Evolutionary conservation across 495 filamentous ascomycete species (phyloP).

Genomic region (Penicillium herquei): DNA sequence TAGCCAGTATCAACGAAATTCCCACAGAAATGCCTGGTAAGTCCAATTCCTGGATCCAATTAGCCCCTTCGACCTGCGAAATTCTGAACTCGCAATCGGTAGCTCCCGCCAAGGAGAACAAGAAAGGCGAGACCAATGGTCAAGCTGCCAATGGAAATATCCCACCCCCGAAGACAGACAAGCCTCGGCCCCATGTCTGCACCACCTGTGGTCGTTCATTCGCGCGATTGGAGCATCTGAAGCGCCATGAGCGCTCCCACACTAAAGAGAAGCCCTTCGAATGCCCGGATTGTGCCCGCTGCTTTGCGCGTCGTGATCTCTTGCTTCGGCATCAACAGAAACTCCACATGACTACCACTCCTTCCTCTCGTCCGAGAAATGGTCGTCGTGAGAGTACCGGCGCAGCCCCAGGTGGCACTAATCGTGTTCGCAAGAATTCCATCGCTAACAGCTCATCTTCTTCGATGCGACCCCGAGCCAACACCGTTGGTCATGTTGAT

Average conservation of each 20-base stretch:
- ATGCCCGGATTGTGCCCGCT: slow-evolving; percentile 91
- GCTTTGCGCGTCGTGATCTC: slow-evolving; percentile 92
- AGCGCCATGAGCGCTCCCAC: slow-evolving; percentile 96
- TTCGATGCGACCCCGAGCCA: slow-evolving; percentile 84
- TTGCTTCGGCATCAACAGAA: slow-evolving; percentile 97
- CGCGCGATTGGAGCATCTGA: slow-evolving; percentile 92
- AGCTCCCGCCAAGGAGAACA: slow-evolving; percentile 28
- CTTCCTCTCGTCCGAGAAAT: slow-evolving; percentile 83
- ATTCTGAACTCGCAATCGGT: slow-evolving; percentile 23
- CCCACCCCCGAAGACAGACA: slow-evolving; percentile 91
- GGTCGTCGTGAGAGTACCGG: slow-evolving; percentile 78
- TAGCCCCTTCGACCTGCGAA: not conserved
- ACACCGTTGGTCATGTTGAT: slow-evolving; percentile 96
- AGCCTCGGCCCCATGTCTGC: slow-evolving; percentile 93
- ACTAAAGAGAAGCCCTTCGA: slow-evolving; percentile 99
- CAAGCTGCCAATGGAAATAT: slow-evolving; percentile 29
- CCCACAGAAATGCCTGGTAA: slow-evolving; percentile 45
- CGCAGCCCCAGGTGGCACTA: slow-evolving; percentile 64
- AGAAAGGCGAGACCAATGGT: slow-evolving; percentile 37
- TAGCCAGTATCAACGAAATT: slow-evolving; percentile 48
- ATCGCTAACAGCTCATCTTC: slow-evolving; percentile 63
- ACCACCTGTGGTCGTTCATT: slow-evolving; percentile 91
- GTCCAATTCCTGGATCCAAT: slow-evolving; percentile 15
- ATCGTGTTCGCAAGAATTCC: slow-evolving; percentile 89
- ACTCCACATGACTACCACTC: slow-evolving; percentile 92